Evolutionary conservation across 2,329 filamentous ascomycete species (phyloP), one percentile per base, ranked within the genome.

Genomic region (Immersiporthe knoxdaviesiana): DNA sequence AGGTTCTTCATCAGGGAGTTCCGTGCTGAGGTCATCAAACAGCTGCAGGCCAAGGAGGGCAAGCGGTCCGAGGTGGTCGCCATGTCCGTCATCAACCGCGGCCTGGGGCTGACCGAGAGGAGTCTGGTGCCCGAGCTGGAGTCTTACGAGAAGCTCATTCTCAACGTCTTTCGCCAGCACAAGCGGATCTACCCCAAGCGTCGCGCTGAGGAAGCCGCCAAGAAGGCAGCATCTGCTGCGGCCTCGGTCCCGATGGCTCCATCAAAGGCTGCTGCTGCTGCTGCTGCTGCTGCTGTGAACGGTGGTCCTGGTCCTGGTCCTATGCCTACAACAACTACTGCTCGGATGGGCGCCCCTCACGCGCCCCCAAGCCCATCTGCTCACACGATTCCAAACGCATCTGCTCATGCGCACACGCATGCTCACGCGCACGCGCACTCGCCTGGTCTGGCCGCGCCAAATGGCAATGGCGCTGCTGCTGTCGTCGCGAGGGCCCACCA

Each of bases 71-170:
- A 85, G 68, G 82, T 80, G 32, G 81, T 85, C 32, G 82, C 85
- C 70, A 84, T 85, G 80, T 85, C 84, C 8, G 84, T 84, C 16
- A 77, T 87, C 71, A 86, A 85, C 71, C 83, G 84, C 35, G 83
- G 81, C 59, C 76, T 86, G 12, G 84, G 84, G 0, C 79, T 87
- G 61, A 81, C 84, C 70, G 79, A 79, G 32, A 78, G 79, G 62
- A 75, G 72, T 70, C 72, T 74, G 56, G 79, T 80, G 8, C 82
- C 81, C 0, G 82, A 81, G 56, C 81, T 82, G 66, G 81, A 84
- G 50, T 79, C 79, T 69, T 80, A 85, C 75, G 84, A 86, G 71
- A 75, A 77, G 39, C 83, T 85, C 50, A 78, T 86, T 54, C 78
- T 83, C 27, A 78, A 80, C 4, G 83, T 84, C n/a, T 83, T 82